Evolutionary conservation across 257 asterid species (phyloP).

Genomic region (Nicotiana paniculata): DNA sequence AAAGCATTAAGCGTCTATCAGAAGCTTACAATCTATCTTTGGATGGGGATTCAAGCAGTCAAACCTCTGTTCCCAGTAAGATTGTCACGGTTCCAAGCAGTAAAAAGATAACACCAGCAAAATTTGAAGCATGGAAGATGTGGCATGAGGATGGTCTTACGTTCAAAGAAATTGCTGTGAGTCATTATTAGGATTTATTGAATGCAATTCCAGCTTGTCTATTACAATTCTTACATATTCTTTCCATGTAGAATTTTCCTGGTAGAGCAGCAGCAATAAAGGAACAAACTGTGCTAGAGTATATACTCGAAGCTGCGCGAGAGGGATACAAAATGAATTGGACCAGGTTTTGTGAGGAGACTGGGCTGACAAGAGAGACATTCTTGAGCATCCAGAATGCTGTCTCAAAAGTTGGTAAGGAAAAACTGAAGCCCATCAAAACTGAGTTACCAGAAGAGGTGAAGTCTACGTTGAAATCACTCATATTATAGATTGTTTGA

Average conservation of each 20-base stretch:
- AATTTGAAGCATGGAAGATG: slow-evolving; percentile 91
- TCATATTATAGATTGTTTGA: background rate
- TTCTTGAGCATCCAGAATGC: slow-evolving; percentile 38
- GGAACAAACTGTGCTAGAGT: slow-evolving; percentile 60
- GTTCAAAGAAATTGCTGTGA: slow-evolving; percentile 58
- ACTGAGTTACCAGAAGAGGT: slow-evolving; percentile 88
- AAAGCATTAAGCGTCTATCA: slow-evolving; percentile 44
- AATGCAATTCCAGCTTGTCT: background rate
- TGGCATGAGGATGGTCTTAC: slow-evolving; percentile 80
- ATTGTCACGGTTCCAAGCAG: slow-evolving; percentile 21
- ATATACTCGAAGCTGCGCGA: slow-evolving; percentile 74
- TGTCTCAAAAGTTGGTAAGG: slow-evolving; percentile 62
- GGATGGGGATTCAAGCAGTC: slow-evolving; percentile 51
- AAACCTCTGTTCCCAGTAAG: slow-evolving; percentile 33
- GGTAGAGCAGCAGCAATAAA: slow-evolving; percentile 81
- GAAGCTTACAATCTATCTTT: slow-evolving; percentile 47
- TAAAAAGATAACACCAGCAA: slow-evolving; percentile 52
- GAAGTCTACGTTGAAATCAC: slow-evolving; percentile 16
- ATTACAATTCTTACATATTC: background rate
- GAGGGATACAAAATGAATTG: slow-evolving; percentile 72
- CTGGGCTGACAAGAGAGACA: slow-evolving; percentile 51
- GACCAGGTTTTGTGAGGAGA: slow-evolving; percentile 61
- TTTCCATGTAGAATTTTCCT: slow-evolving; percentile 50
- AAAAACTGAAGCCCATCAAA: slow-evolving; percentile 79
- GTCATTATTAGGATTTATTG: slow-evolving; percentile 20